Conservation (phyloP, 768 basidiomycete genomes). For the Tephrocybe sp. region DNA sequence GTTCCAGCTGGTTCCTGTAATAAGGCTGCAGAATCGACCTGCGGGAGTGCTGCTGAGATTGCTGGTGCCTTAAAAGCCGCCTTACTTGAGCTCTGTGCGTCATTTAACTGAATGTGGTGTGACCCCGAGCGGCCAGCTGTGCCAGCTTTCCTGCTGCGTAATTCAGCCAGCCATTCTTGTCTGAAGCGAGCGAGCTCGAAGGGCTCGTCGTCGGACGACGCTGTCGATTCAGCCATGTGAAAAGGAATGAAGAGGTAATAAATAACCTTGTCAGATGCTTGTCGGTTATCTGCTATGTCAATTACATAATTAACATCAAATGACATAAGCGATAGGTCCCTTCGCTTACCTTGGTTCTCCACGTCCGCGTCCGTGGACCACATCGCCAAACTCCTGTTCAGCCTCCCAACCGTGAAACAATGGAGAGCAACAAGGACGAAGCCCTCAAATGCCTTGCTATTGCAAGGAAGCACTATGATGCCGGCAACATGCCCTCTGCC, state of each 20-base stretch:
- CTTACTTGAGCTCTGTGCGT: conserved; percentile 8
- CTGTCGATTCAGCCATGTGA: conserved; percentile 21
- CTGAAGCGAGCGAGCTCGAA: conserved; percentile 71
- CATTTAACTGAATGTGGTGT: background rate
- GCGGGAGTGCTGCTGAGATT: background rate
- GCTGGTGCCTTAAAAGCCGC: background rate
- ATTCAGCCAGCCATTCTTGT: conserved; percentile 71
- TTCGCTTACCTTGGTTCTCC: conserved; percentile 20
- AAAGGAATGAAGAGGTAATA: conserved; percentile 2
- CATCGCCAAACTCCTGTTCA: conserved; percentile 5
- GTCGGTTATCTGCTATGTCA: conserved; percentile 11
- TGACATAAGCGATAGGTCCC: conserved; percentile 12
- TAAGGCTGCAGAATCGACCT: conserved; percentile 19
- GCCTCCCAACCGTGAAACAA: conserved; percentile 23
- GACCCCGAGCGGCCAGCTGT: conserved; percentile 5
- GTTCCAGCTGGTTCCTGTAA: conserved; percentile 18
- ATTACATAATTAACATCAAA: conserved; percentile 8
- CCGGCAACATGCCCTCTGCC: conserved; percentile 73
- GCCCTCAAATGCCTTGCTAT: conserved; percentile 80
- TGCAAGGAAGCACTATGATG: conserved; percentile 71
- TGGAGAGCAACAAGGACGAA: conserved; percentile 93
- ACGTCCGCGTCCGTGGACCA: conserved; percentile 12
- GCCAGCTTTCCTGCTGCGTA: conserved; percentile 38
- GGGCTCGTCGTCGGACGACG: conserved; percentile 40
- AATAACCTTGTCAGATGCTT: too few species aligned